These are phyloP conservation scores for Arachnomyces sp. DNA, from an alignment of 2,329 filamentous ascomycete species.

Conservation along the genomic window DNA sequence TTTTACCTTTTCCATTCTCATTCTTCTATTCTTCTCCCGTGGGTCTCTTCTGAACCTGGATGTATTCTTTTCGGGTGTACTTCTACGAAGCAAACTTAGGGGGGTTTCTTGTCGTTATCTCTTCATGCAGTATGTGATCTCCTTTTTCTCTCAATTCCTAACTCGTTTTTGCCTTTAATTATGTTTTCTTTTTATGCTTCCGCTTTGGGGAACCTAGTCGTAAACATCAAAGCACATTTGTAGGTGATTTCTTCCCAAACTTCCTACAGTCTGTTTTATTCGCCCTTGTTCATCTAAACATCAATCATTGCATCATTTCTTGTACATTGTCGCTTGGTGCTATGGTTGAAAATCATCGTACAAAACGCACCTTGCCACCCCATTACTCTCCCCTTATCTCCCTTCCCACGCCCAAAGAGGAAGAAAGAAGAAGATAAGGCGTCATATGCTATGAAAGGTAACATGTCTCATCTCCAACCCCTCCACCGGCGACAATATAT, in stretches of 20 bases:
- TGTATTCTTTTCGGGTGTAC: constrained; percentile 2
- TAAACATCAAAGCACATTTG: not conserved
- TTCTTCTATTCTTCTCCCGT: constrained; percentile 1
- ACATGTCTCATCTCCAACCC: constrained; percentile 41
- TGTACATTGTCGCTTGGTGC: not conserved
- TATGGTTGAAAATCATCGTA: too few relatives aligned
- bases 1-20: not conserved
- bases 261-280: too few relatives aligned
- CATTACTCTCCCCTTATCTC: too few relatives aligned
- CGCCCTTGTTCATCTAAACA: too few relatives aligned
- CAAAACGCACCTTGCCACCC: too few relatives aligned
- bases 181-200: not conserved
- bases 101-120: not conserved
- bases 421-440: not conserved
- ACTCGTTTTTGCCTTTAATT: not conserved
- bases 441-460: constrained; percentile 28
- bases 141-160: not conserved
- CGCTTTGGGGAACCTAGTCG: not conserved
- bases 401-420: too few relatives aligned
- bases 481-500: constrained; percentile 27
- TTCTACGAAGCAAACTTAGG: constrained; percentile 4
- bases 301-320: not conserved
- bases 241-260: too few relatives aligned
- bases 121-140: not conserved
- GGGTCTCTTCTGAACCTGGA: too few relatives aligned